A percentile compares a stretch with the other conserved stretches of the same genome.
phyloP scores from a whole-genome alignment of 352 stramenopile genomes.

The Globisporangium irregulare region DNA sequence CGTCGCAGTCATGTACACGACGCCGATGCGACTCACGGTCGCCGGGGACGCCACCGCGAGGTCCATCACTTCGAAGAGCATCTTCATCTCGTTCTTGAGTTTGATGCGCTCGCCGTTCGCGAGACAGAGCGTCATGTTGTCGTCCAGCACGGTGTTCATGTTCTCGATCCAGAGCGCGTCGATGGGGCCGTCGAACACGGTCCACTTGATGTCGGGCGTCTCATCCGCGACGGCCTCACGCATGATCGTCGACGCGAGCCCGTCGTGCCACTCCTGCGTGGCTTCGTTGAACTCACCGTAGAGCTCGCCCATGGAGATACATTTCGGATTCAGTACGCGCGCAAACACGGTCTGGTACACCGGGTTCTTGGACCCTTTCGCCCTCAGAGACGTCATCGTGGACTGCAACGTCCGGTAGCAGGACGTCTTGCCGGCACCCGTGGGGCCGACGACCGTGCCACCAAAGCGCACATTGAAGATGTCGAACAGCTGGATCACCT shows the following conservation, averaged over 20 bases:
- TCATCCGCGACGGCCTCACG: conserved; percentile 72
- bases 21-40: conserved; percentile 79
- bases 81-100: conserved; percentile 88
- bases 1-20: conserved; percentile 77
- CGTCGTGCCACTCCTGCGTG: conserved; percentile 89
- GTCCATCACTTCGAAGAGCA: conserved; percentile 95
- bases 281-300: conserved; percentile 88
- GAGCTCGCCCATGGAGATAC: conserved; percentile 80
- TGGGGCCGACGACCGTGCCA: conserved; percentile 86
- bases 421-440: conserved; percentile 80
- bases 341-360: conserved; percentile 78
- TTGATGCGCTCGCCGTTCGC: conserved; percentile 93
- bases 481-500: conserved; percentile 94
- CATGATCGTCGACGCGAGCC: conserved; percentile 78
- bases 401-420: conserved; percentile 86
- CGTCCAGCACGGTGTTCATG: conserved; percentile 95
- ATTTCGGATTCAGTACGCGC: conserved; percentile 84
- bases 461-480: conserved; percentile 94
- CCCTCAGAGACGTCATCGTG: conserved; percentile 82
- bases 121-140: conserved; percentile 95
- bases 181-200: conserved; percentile 92
- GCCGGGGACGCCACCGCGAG: conserved; percentile 89
- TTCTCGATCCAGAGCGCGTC: conserved; percentile 96
- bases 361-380: conserved; percentile 58
- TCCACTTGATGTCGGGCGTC: conserved; percentile 78